Evolutionary conservation across 1,284 basidiomycete species (phyloP), one percentile per base, ranked within the genome.

Genomic region (Bjerkandera adusta): DNA sequence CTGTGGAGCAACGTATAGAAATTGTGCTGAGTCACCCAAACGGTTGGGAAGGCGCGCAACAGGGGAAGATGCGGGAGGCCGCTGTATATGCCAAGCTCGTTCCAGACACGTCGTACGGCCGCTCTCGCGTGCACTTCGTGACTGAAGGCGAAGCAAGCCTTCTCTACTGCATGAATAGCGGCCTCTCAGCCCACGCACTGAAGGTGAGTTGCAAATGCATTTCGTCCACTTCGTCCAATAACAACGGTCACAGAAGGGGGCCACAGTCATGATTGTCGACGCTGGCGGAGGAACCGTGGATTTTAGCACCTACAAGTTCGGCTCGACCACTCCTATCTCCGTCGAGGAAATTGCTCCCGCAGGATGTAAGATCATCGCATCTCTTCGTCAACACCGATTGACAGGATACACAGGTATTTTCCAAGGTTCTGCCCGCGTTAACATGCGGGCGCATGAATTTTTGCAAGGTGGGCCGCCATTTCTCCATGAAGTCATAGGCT

Each of bases 241-340:
- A 22, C 20, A 50, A 22, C 5, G 26, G 26, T 46, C 12, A n/a
- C 46, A 27, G 38, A 46, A 59, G 5, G 65, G 68, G 3, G 61
- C 71, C n/a, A 75, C 71, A 0, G 66, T 81, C 4, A 64, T 78
- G 22, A 68, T 83, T 20, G 70, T 82, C 13, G 78, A 81, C 54
- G 77, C 76, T 1, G 78, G 78, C 2, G 77, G 79, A 37, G 79
- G 78, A 1, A 81, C 77, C 0, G 60, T 81, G 5, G 78, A 81
- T 43, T 57, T 81, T 36, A 78, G 76, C 52, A 68, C 76, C 11
- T 79, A 80, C 52, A 63, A 56, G 53, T 46, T 68, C 55, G 51
- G 60, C 0, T 54, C 56, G 1, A 46, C 49, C n/a, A 18, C 49
- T 2, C 48, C 60, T 3, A 11, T 58, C 18, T 35, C 46, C 37